These are phyloP conservation scores for Polytrichum formosum DNA, from an alignment of 225 moss, liverwort and hornwort species.

Conservation along the genomic window DNA sequence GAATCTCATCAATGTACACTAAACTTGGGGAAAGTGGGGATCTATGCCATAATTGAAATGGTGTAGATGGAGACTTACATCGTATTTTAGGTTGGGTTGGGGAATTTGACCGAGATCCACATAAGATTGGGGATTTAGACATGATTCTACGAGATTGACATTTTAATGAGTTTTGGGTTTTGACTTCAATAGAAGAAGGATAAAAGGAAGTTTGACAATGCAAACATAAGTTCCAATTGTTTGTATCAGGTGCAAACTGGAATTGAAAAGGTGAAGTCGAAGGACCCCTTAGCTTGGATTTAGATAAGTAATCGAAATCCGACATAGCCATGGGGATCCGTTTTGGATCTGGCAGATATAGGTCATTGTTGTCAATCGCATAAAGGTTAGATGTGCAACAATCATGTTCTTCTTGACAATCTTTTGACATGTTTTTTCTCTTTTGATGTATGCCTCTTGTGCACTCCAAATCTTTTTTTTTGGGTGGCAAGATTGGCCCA, in stretches of 20 bases:
- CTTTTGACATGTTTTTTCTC: neutral
- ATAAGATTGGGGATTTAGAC: too few species aligned
- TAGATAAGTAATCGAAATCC: neutral
- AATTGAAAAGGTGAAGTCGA: slow-evolving; percentile 4
- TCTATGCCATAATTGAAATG: too few species aligned
- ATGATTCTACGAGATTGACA: too few species aligned
- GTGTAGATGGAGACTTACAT: too few species aligned
- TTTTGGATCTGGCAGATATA: neutral
- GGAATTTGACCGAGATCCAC: too few species aligned
- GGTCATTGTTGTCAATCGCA: neutral
- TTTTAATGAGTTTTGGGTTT: too few species aligned
- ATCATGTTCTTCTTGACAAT: neutral
- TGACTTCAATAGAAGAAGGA: too few species aligned
- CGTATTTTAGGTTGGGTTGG: too few species aligned
- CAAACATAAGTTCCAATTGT: too few species aligned
- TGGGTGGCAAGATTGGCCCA: neutral
- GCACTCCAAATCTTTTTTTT: neutral
- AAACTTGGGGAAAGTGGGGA: too few species aligned
- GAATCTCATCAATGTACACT: too few species aligned
- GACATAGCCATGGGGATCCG: neutral
- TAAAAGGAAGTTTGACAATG: too few species aligned
- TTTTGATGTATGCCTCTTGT: neutral
- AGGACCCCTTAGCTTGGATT: neutral
- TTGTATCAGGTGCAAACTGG: neutral
- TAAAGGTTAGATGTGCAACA: neutral